Percentiles rank a stretch among this genome's conserved stretches.
Evolutionary conservation across 2,329 filamentous ascomycete genomes (phyloP).

Genomic region (Fusarium chuoi): DNA sequence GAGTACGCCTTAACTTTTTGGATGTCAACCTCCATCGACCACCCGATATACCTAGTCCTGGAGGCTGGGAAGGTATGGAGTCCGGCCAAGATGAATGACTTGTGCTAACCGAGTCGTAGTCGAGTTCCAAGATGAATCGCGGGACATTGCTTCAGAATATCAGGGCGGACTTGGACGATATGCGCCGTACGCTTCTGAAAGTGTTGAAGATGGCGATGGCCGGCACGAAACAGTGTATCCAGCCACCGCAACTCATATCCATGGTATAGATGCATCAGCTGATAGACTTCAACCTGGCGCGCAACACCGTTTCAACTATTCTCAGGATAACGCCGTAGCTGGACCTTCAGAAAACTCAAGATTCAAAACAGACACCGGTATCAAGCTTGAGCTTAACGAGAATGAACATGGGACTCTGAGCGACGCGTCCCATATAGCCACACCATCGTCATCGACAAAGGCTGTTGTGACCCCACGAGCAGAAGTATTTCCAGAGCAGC

Average conservation of each 20-base stretch:
- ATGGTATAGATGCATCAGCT: neutral
- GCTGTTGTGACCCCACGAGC: conserved; percentile 25
- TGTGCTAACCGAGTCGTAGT: conserved; percentile 56
- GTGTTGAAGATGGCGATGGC: neutral
- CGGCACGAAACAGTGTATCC: neutral
- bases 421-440: conserved; percentile 40
- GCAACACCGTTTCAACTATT: neutral
- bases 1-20: conserved; percentile 90
- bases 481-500: conserved; percentile 19
- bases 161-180: conserved; percentile 81
- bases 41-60: conserved; percentile 56
- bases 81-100: neutral
- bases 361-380: neutral
- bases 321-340: neutral
- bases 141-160: conserved; percentile 91
- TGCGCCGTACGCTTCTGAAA: conserved; percentile 50
- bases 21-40: conserved; percentile 80
- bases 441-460: conserved; percentile 37
- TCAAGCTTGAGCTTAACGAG: conserved; percentile 10
- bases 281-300: conserved; percentile 1
- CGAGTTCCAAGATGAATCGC: conserved; percentile 87
- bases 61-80: conserved; percentile 42
- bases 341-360: neutral
- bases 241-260: neutral
- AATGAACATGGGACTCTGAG: conserved; percentile 16